Percentiles rank a stretch among this genome's conserved stretches.
phyloP scores from a whole-genome alignment of 495 filamentous ascomycete species.

The Massariosphaeria phaeospora region DNA sequence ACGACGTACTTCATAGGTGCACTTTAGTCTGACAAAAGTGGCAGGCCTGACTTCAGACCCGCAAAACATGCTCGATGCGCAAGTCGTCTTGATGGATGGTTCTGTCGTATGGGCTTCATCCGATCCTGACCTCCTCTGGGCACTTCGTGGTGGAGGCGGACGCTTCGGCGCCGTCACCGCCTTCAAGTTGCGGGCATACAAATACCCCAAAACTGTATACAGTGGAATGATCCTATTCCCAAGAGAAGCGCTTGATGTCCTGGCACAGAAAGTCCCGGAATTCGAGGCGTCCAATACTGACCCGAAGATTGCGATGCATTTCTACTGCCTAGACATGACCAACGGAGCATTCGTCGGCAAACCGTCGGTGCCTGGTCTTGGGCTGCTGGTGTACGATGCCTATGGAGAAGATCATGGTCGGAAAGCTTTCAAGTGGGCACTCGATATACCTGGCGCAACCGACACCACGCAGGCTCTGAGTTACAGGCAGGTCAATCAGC shows the following conservation, averaged over 20 bases:
- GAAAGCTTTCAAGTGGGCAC: constrained; percentile 34
- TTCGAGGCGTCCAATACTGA: constrained; percentile 24
- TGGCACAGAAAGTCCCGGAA: constrained; percentile 27
- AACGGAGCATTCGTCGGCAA: constrained; percentile 16
- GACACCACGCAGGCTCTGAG: constrained; percentile 22
- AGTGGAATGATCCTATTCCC: constrained; percentile 30
- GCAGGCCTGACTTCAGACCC: constrained; percentile 36
- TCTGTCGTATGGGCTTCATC: constrained; percentile 34
- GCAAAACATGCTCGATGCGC: constrained; percentile 37
- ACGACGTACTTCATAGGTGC: too few relatives aligned
- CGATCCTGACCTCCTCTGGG: constrained; percentile 39
- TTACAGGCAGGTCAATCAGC: constrained; percentile 25
- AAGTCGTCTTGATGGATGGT: constrained; percentile 34
- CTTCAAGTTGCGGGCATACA: constrained; percentile 31
- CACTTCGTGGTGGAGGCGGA: constrained; percentile 34
- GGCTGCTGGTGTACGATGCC: constrained; percentile 34
- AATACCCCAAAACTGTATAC: constrained; percentile 29
- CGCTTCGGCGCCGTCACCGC: constrained; percentile 34
- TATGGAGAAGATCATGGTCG: constrained; percentile 35
- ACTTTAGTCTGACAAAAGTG: too few relatives aligned
- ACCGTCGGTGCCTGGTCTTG: constrained; percentile 26
- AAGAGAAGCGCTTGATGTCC: constrained; percentile 11
- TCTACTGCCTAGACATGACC: constrained; percentile 30
- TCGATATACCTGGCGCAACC: constrained; percentile 30
- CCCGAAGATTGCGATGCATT: constrained; percentile 34